Percentiles rank a stretch among this genome's conserved stretches.
Conservation (phyloP, 164 flowering plant species). For the Saururus chinensis region DNA sequence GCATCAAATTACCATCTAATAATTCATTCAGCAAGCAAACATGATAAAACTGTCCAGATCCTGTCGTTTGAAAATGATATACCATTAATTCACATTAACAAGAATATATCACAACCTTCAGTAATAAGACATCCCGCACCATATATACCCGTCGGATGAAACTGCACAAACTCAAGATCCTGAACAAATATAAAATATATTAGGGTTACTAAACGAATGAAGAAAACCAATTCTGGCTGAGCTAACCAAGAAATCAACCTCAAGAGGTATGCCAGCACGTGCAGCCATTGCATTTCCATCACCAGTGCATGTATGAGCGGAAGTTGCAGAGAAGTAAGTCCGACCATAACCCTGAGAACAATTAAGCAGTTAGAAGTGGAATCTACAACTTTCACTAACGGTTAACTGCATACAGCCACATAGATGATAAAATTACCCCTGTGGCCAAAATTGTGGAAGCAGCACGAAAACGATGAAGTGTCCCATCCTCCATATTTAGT, state of each 20-base stretch:
- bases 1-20: too few relatives aligned
- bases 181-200: conserved; percentile 20
- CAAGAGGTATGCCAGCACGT: conserved; percentile 87
- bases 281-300: conserved; percentile 99
- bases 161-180: conserved; percentile 98
- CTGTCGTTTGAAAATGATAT: too few relatives aligned
- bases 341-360: conserved; percentile 88
- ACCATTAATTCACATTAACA: background rate
- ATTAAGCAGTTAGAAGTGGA: background rate
- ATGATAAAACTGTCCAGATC: background rate
- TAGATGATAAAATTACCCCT: conserved; percentile 37
- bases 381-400: background rate
- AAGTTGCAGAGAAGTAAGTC: conserved; percentile 96
- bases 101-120: conserved; percentile 44
- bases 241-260: conserved; percentile 37
- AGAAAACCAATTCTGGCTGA: background rate
- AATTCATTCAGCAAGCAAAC: background rate
- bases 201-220: background rate
- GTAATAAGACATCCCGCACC: conserved; percentile 99
- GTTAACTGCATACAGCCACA: background rate
- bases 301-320: conserved; percentile 99
- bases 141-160: conserved; percentile 94
- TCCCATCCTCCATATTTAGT: conserved; percentile 96
- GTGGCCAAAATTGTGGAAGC: conserved; percentile 91
- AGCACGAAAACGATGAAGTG: conserved; percentile 84